A percentile compares a stretch with the other conserved stretches of the same genome.
These are phyloP conservation scores for Lepiota subincarnata DNA, from an alignment of 768 basidiomycete species.

Conservation along the genomic window DNA sequence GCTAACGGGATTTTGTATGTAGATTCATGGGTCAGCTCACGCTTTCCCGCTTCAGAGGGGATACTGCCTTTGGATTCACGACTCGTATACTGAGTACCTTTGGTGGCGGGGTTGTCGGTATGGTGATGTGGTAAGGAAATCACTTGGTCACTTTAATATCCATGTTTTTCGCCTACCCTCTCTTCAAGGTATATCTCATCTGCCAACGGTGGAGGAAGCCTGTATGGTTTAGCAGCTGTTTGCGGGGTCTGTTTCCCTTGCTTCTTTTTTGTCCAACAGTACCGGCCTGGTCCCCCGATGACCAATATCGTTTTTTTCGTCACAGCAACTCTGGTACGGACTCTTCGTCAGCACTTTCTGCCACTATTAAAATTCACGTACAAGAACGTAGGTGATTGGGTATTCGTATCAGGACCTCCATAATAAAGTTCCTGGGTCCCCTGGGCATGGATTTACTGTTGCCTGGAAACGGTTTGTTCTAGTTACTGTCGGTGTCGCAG, in stretches of 20 bases:
- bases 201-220: constrained; percentile 53
- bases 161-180: background rate
- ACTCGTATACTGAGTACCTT: constrained; percentile 63
- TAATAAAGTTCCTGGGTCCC: constrained; percentile 41
- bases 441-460: constrained; percentile 60
- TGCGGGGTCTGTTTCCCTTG: constrained; percentile 68
- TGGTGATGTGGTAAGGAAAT: constrained; percentile 57
- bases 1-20: background rate
- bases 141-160: background rate
- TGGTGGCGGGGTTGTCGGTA: constrained; percentile 57
- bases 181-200: constrained; percentile 62
- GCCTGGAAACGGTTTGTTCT: constrained; percentile 73
- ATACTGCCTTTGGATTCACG: constrained; percentile 65
- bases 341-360: background rate
- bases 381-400: constrained; percentile 50
- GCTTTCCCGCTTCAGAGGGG: constrained; percentile 66
- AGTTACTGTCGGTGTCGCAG: constrained; percentile 66
- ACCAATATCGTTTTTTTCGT: constrained; percentile 68
- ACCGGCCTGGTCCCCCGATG: constrained; percentile 71
- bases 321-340: constrained; percentile 53
- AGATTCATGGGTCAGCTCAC: constrained; percentile 78
- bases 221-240: constrained; percentile 68
- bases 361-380: background rate
- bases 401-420: constrained; percentile 69
- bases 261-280: constrained; percentile 65